Percentiles rank a stretch among this genome's conserved stretches.
Conservation (phyloP, 2,329 filamentous ascomycete genomes). For the Colletotrichum sojae region DNA sequence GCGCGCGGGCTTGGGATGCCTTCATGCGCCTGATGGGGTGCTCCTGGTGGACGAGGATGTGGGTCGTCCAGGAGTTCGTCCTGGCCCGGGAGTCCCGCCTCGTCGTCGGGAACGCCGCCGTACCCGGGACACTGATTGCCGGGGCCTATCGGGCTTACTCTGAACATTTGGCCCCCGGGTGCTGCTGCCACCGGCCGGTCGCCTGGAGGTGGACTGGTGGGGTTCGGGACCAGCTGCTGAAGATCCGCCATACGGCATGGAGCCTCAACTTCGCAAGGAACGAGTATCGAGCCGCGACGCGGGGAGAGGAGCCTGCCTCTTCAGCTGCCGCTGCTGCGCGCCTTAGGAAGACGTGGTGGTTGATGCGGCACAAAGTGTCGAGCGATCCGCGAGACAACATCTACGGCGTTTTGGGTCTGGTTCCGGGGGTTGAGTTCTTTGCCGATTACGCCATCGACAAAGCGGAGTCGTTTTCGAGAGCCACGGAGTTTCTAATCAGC, state of each 20-base stretch:
- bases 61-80: conserved; percentile 38
- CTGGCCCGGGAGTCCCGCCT: conserved; percentile 44
- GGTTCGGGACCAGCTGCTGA: background rate
- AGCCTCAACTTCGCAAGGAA: background rate
- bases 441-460: background rate
- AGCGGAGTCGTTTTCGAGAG: background rate
- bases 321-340: background rate
- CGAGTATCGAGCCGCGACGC: background rate
- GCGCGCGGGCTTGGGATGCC: background rate
- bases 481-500: background rate
- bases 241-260: background rate
- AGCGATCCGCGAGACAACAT: background rate
- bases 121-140: background rate
- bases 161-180: background rate
- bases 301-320: too few relatives aligned
- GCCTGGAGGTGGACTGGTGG: background rate
- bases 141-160: background rate
- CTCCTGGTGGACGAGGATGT: background rate
- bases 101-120: background rate
- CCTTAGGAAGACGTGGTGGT: background rate
- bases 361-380: background rate
- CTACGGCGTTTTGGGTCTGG: background rate
- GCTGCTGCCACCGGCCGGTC: background rate
- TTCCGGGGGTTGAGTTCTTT: background rate
- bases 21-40: background rate